A percentile compares a stretch with the other conserved stretches of the same genome.
These are phyloP conservation scores for Coemansia nantahalensis DNA, from an alignment of 192 early-diverging fungal genomes.

Conservation along the genomic window DNA sequence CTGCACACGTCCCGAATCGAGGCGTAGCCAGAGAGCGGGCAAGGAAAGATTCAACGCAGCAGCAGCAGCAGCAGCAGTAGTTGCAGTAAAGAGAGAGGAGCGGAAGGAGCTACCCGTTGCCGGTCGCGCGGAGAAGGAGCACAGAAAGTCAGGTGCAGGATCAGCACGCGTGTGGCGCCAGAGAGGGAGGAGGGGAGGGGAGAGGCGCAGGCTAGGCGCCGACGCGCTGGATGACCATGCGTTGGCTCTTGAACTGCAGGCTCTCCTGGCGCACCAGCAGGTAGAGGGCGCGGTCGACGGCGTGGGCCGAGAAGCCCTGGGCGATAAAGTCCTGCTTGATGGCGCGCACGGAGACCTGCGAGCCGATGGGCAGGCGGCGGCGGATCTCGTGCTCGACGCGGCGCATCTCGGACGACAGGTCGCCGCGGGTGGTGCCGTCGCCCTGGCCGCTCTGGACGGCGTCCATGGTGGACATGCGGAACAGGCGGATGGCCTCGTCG, in stretches of 20 bases:
- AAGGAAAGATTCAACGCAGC: too few species aligned
- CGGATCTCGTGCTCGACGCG: conserved; percentile 81
- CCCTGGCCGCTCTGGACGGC: conserved; percentile 86
- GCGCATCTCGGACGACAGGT: conserved; percentile 74
- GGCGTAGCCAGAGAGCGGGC: too few species aligned
- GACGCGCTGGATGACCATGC: conserved; percentile 57
- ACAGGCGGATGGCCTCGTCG: conserved; percentile 95
- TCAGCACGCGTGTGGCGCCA: too few species aligned
- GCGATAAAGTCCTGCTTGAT: conserved; percentile 62
- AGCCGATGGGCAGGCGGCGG: conserved; percentile 84
- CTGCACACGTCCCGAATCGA: too few species aligned
- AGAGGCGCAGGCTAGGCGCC: conserved; percentile 41
- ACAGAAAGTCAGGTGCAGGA: too few species aligned
- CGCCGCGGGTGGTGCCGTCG: conserved; percentile 73
- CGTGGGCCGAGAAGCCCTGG: conserved; percentile 53
- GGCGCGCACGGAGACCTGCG: conserved; percentile 61
- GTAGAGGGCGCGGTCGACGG: conserved; percentile 71
- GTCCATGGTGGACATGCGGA: conserved; percentile 97
- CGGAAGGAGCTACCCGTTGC: too few species aligned
- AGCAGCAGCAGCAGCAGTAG: too few species aligned
- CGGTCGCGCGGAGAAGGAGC: too few species aligned
- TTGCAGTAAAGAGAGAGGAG: too few species aligned
- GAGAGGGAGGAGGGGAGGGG: too few species aligned
- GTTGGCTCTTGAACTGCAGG: conserved; percentile 76
- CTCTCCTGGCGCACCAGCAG: conserved; percentile 79